Percentiles rank a stretch among this genome's conserved stretches.
Evolutionary conservation across 331 rosid species (phyloP).

Genomic region (Rosa hybrid): DNA sequence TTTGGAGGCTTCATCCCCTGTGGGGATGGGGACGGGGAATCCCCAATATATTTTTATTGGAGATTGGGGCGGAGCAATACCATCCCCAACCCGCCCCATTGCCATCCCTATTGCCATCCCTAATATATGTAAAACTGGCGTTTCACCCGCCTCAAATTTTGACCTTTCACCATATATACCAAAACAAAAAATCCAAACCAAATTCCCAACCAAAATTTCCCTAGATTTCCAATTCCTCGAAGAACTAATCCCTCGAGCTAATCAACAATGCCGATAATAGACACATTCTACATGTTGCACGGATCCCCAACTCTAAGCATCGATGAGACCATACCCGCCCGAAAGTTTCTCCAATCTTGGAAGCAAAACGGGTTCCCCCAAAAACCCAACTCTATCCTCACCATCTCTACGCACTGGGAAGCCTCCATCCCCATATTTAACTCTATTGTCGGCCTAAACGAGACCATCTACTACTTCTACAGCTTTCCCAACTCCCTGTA

Average conservation of each 20-base stretch:
- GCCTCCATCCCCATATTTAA: slow-evolving; percentile 57
- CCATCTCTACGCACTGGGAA: slow-evolving; percentile 71
- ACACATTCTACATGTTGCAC: slow-evolving; percentile 64
- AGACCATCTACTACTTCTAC: slow-evolving; percentile 75
- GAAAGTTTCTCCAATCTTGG: slow-evolving; percentile 55
- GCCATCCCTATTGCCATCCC: too few species aligned
- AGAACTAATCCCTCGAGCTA: too few species aligned
- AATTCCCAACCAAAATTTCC: neutral
- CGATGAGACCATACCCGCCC: slow-evolving; percentile 46
- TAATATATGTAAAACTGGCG: too few species aligned
- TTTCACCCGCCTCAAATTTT: too few species aligned
- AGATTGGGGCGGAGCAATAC: too few species aligned
- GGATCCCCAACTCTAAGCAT: slow-evolving; percentile 64
- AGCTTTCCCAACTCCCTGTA: slow-evolving; percentile 67
- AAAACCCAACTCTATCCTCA: slow-evolving; percentile 51
- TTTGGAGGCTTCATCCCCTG: too few species aligned
- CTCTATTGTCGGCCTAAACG: slow-evolving; percentile 38
- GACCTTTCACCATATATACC: too few species aligned
- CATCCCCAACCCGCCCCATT: too few species aligned
- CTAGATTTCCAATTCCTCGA: too few species aligned
- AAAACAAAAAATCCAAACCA: too few species aligned
- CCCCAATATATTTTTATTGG: too few species aligned
- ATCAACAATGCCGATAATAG: slow-evolving; percentile 26
- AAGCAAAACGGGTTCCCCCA: slow-evolving; percentile 25
- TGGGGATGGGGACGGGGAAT: too few species aligned